Evolutionary conservation across 345 rosid genomes (phyloP).

Genomic region (Geranium brycei): DNA sequence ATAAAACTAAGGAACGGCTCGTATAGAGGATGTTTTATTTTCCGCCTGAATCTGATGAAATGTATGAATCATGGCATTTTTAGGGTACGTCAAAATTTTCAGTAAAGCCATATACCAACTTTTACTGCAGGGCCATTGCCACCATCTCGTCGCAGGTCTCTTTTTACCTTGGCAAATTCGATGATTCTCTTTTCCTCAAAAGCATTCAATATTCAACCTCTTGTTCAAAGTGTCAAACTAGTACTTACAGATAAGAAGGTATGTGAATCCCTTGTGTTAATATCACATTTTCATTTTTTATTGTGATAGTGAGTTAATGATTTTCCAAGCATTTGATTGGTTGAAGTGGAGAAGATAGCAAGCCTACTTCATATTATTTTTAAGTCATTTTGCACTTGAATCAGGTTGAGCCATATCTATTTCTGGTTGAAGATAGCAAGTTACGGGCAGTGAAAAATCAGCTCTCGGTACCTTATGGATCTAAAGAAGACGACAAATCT

Average conservation of each 20-base stretch:
- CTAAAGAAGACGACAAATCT: constrained; percentile 47
- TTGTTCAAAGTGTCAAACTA: constrained; percentile 39
- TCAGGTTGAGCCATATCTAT: constrained; percentile 79
- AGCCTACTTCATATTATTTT: background rate
- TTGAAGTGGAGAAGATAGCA: background rate
- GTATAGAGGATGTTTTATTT: no score
- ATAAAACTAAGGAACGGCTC: no score
- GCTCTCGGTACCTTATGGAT: constrained; percentile 36
- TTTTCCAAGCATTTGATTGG: background rate
- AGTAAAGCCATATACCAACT: background rate
- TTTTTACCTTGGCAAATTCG: constrained; percentile 66
- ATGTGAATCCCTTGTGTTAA: constrained; percentile 8
- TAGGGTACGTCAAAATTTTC: no score
- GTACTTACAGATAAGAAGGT: constrained; percentile 54
- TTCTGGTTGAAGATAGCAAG: constrained; percentile 66
- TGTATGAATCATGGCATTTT: no score
- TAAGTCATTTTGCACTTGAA: constrained; percentile 11
- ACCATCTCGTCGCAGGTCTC: constrained; percentile 70
- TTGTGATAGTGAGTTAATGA: background rate
- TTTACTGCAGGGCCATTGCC: constrained; percentile 60
- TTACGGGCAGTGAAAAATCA: constrained; percentile 33
- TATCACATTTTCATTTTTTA: background rate
- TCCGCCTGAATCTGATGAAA: no score
- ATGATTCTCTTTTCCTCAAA: constrained; percentile 84
- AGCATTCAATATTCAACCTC: constrained; percentile 46